Percentiles rank a stretch among this genome's conserved stretches.
These are phyloP conservation scores for Dioszegia hungarica DNA, from an alignment of 768 basidiomycete genomes.

Conservation along the genomic window DNA sequence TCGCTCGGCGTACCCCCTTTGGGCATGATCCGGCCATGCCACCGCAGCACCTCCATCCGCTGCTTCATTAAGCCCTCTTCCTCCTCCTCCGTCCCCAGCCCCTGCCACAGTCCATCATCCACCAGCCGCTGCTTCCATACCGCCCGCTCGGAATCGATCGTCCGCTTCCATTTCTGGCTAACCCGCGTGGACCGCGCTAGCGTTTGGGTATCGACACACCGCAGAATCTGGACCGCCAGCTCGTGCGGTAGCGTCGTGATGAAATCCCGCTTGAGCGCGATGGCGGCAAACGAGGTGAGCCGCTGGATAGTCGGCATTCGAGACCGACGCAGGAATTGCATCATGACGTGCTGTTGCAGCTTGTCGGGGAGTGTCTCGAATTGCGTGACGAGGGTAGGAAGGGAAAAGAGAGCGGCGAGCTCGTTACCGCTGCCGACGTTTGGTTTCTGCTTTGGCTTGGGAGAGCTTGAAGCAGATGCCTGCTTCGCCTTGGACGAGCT, in stretches of 20 bases:
- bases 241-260: constrained; percentile 86
- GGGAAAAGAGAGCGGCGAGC: constrained; percentile 77
- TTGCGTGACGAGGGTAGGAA: constrained; percentile 74
- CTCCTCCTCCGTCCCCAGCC: constrained; percentile 72
- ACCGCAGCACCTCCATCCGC: constrained; percentile 32
- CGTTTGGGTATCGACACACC: constrained; percentile 72
- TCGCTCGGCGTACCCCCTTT: constrained; percentile 47
- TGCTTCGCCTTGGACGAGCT: no score
- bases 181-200: constrained; percentile 84
- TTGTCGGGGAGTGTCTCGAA: constrained; percentile 73
- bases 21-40: constrained; percentile 2
- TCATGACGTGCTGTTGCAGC: constrained; percentile 86
- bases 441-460: constrained; percentile 4
- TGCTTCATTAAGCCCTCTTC: constrained; percentile 70
- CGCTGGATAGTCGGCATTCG: constrained; percentile 86
- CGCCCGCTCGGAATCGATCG: constrained; percentile 82
- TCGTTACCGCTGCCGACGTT: constrained; percentile 38
- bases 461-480: no score
- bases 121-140: constrained; percentile 85
- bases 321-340: constrained; percentile 86
- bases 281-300: constrained; percentile 78
- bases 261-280: constrained; percentile 90
- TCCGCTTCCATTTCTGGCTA: constrained; percentile 80
- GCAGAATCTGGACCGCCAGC: constrained; percentile 80
- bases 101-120: constrained; percentile 81